Conservation (phyloP, 345 rosid species). For the Corchorus capsularis region DNA sequence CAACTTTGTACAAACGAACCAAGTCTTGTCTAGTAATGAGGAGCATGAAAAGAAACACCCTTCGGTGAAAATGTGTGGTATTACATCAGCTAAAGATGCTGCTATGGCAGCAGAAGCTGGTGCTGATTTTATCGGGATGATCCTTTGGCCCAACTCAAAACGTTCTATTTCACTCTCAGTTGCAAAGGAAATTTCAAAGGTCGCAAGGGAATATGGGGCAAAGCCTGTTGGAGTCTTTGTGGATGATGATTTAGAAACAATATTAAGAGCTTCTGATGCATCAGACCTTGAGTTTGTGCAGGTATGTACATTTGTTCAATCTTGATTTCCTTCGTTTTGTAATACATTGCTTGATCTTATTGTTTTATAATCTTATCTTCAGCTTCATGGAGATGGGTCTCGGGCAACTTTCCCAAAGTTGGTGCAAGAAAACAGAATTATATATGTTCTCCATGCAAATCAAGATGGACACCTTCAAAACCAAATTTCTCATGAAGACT, state of each 20-base stretch:
- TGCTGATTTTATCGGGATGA: conserved; percentile 77
- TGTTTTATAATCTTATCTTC: conserved; percentile 16
- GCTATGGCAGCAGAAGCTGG: conserved; percentile 1
- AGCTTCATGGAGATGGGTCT: conserved; percentile 86
- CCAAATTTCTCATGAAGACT: conserved; percentile 63
- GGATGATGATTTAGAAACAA: conserved; percentile 67
- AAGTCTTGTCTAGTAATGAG: neutral
- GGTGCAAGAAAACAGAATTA: conserved; percentile 44
- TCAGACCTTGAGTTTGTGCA: conserved; percentile 77
- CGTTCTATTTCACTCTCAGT: conserved; percentile 70
- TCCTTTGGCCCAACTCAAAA: conserved; percentile 84
- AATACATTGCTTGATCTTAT: neutral
- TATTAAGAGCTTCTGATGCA: conserved; percentile 62
- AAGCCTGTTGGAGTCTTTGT: conserved; percentile 88
- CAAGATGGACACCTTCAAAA: conserved; percentile 65
- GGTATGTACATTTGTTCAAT: conserved; percentile 39
- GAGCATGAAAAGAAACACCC: neutral
- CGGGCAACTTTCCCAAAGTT: conserved; percentile 59
- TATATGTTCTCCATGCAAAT: conserved; percentile 81
- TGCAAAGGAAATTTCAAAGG: conserved; percentile 83
- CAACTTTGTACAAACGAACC: conserved; percentile 2
- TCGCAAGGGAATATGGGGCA: conserved; percentile 71
- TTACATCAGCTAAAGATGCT: conserved; percentile 16
- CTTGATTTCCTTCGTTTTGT: neutral
- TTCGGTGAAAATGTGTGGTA: conserved; percentile 16